A percentile compares a stretch with the other conserved stretches of the same genome.
These are phyloP conservation scores for Perkinsus chesapeaki DNA, from an alignment of 169 alveolate genomes.

Conservation along the genomic window DNA sequence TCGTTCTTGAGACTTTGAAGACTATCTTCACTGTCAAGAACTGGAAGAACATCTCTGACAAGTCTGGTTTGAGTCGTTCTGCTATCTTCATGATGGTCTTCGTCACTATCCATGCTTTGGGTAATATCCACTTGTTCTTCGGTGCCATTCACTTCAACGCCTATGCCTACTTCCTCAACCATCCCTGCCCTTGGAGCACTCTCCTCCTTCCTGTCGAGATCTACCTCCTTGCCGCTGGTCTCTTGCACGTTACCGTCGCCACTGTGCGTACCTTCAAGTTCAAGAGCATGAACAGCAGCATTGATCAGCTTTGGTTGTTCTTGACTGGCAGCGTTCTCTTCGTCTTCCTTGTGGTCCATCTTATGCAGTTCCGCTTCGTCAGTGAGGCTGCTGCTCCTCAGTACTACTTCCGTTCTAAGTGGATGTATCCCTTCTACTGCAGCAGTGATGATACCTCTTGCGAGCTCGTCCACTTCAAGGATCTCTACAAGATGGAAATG, in stretches of 20 bases:
- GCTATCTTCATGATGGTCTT: slow-evolving; percentile 33
- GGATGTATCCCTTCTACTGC: slow-evolving; percentile 2
- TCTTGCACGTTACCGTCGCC: slow-evolving; percentile 25
- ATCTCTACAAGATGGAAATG: slow-evolving; percentile 26
- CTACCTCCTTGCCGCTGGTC: slow-evolving; percentile 12
- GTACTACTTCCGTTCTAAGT: neutral
- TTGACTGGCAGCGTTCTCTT: slow-evolving; percentile 17
- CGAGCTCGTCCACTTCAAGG: slow-evolving; percentile 6
- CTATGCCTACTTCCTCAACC: neutral
- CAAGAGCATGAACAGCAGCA: slow-evolving; percentile 12
- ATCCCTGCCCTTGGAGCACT: neutral
- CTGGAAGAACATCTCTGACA: slow-evolving; percentile 31
- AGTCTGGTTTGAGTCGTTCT: slow-evolving; percentile 31
- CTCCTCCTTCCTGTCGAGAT: slow-evolving; percentile 6
- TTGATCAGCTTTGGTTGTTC: slow-evolving; percentile 14
- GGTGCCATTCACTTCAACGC: neutral
- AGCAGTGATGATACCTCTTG: neutral
- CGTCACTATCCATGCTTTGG: slow-evolving; percentile 32
- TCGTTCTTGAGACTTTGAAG: slow-evolving; percentile 20
- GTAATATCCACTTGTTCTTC: slow-evolving; percentile 32
- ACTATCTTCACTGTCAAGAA: slow-evolving; percentile 26
- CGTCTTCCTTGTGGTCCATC: slow-evolving; percentile 23
- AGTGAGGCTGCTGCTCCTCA: neutral
- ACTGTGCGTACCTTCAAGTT: slow-evolving; percentile 26
- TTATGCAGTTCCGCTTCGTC: slow-evolving; percentile 24